A percentile compares a stretch with the other conserved stretches of the same genome.
Conservation (phyloP, 371 early-diverging fungal species). For the Basidiobolus heterosporus region DNA sequence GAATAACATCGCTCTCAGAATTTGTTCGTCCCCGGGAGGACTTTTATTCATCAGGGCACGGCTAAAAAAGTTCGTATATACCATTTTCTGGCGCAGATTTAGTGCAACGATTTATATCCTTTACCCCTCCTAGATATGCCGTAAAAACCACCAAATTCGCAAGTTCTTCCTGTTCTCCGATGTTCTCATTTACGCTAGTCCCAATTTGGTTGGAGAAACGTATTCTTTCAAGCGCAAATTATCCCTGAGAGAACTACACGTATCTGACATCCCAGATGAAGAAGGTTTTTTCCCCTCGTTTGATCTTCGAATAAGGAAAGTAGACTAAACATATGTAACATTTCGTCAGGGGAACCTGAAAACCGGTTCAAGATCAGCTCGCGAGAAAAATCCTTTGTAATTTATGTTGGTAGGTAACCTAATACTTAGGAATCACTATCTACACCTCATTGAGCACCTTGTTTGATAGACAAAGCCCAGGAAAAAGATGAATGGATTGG, state of each 20-base stretch:
- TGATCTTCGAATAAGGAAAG: neutral
- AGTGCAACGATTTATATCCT: too few species aligned
- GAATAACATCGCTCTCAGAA: too few species aligned
- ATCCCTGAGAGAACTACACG: constrained; percentile 33
- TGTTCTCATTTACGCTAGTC: constrained; percentile 45
- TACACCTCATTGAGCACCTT: constrained; percentile 36
- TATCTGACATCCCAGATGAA: constrained; percentile 31
- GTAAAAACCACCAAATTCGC: constrained; percentile 42
- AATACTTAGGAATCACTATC: constrained; percentile 44
- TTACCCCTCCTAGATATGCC: constrained; percentile 41
- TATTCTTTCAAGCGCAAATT: constrained; percentile 40
- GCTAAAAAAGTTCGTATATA: too few species aligned
- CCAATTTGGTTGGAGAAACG: constrained; percentile 8
- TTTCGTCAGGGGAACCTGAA: constrained; percentile 6
- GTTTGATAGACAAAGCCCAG: constrained; percentile 15
- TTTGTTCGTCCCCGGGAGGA: too few species aligned
- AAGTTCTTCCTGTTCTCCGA: constrained; percentile 53
- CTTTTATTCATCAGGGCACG: too few species aligned
- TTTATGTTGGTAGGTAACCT: neutral
- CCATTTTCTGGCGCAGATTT: too few species aligned
- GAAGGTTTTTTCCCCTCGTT: constrained; percentile 1
- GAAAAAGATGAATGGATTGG: constrained; percentile 41
- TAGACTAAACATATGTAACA: neutral
- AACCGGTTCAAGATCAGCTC: constrained; percentile 45
- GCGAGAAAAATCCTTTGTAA: constrained; percentile 42